phyloP scores from a whole-genome alignment of 495 filamentous ascomycete genomes.

The Monascus purpureus region DNA sequence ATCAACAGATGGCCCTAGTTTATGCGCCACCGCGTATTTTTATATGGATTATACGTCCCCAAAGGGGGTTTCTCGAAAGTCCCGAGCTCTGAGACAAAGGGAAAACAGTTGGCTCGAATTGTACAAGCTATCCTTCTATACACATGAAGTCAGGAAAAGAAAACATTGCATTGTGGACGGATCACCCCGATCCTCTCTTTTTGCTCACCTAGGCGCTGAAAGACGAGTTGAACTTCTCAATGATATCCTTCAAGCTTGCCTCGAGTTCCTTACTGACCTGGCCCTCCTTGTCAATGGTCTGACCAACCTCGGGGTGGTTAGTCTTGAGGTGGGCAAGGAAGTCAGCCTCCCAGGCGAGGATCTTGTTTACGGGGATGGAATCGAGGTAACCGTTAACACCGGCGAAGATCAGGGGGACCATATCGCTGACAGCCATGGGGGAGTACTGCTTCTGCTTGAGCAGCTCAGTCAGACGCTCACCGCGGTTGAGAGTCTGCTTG shows the following conservation, averaged over 20 bases:
- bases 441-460: slow-evolving; percentile 99
- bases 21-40: no score
- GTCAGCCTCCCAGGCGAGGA: slow-evolving; percentile 84
- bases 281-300: slow-evolving; percentile 91
- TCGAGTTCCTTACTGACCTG: slow-evolving; percentile 91
- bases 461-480: slow-evolving; percentile 97
- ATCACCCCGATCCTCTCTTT: slow-evolving; percentile 22
- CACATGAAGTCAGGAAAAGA: slow-evolving; percentile 35
- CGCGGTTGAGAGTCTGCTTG: slow-evolving; percentile 97
- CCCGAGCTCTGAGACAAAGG: slow-evolving; percentile 20
- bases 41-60: slow-evolving; percentile 11
- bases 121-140: slow-evolving; percentile 43
- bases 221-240: slow-evolving; percentile 80
- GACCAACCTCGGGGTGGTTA: slow-evolving; percentile 71
- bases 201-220: slow-evolving; percentile 49
- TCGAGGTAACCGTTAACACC: slow-evolving; percentile 97
- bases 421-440: slow-evolving; percentile 97
- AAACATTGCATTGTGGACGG: slow-evolving; percentile 19
- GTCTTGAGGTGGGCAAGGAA: slow-evolving; percentile 83
- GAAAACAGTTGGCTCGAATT: slow-evolving; percentile 39
- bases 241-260: slow-evolving; percentile 68
- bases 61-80: slow-evolving; percentile 9
- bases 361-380: slow-evolving; percentile 69
- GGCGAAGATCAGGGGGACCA: slow-evolving; percentile 98
- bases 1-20: no score